Evolutionary conservation across 257 asterid species (phyloP).

Genomic region (Solanum dulcamara): DNA sequence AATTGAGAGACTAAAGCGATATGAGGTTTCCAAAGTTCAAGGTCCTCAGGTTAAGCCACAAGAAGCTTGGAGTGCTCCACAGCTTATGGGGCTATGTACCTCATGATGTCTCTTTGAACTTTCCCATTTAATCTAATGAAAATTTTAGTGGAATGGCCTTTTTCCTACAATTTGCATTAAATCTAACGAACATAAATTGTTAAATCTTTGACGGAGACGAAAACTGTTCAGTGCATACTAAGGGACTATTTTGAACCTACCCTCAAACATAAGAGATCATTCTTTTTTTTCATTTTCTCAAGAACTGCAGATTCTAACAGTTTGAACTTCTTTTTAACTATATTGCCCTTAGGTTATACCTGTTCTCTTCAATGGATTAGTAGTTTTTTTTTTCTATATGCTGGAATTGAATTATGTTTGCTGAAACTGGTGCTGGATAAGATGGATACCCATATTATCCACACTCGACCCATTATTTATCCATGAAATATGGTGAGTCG

Average conservation of each 20-base stretch:
- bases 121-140: background rate
- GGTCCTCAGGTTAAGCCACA: constrained; percentile 71
- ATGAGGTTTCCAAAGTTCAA: constrained; percentile 74
- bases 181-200: background rate
- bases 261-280: background rate
- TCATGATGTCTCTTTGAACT: background rate
- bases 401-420: background rate
- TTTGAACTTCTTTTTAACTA: background rate
- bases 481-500: background rate
- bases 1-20: constrained; percentile 66
- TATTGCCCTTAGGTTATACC: background rate
- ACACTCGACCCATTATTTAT: background rate
- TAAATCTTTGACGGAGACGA: background rate
- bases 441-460: background rate
- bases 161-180: background rate
- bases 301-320: background rate
- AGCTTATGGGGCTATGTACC: background rate
- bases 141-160: background rate
- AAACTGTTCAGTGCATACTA: background rate
- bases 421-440: background rate
- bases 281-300: background rate
- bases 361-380: background rate
- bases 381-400: background rate
- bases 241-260: background rate
- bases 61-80: background rate